Conservation (phyloP, 768 basidiomycete species). For the Roridomyces roridus region DNA sequence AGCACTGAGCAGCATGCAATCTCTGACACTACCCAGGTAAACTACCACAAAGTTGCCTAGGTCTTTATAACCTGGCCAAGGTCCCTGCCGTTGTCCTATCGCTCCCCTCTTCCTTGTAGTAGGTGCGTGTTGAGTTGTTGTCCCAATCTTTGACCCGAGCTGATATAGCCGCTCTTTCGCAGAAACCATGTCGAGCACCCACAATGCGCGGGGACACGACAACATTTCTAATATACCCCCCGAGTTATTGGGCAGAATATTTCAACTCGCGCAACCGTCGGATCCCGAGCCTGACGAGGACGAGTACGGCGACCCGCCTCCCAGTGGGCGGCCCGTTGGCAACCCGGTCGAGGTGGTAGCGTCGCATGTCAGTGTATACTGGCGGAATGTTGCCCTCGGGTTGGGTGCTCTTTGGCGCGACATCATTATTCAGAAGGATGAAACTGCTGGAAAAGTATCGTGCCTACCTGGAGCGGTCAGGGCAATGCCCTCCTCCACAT, state of each 20-base stretch:
- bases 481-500: slow-evolving; percentile 5
- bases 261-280: slow-evolving; percentile 2
- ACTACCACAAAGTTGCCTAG: slow-evolving; percentile 15
- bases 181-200: no score
- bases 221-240: slow-evolving; percentile 17
- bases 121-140: not conserved
- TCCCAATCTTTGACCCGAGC: no score
- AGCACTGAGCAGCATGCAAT: no score
- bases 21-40: not conserved
- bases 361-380: slow-evolving; percentile 21
- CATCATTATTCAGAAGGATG: slow-evolving; percentile 5
- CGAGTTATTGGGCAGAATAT: slow-evolving; percentile 9
- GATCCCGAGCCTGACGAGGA: not conserved
- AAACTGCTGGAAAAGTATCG: slow-evolving; percentile 13
- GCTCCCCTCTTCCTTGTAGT: not conserved
- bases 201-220: not conserved
- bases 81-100: not conserved
- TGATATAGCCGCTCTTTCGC: no score
- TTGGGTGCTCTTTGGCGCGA: slow-evolving; percentile 18
- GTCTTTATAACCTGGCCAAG: slow-evolving; percentile 4
- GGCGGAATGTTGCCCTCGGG: slow-evolving; percentile 16
- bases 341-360: slow-evolving; percentile 9
- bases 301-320: not conserved
- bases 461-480: slow-evolving; percentile 19
- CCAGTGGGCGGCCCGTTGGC: not conserved